A percentile compares a stretch with the other conserved stretches of the same genome.
phyloP scores from a whole-genome alignment of 306 rosid genomes.

The Spatholobus suberectus region DNA sequence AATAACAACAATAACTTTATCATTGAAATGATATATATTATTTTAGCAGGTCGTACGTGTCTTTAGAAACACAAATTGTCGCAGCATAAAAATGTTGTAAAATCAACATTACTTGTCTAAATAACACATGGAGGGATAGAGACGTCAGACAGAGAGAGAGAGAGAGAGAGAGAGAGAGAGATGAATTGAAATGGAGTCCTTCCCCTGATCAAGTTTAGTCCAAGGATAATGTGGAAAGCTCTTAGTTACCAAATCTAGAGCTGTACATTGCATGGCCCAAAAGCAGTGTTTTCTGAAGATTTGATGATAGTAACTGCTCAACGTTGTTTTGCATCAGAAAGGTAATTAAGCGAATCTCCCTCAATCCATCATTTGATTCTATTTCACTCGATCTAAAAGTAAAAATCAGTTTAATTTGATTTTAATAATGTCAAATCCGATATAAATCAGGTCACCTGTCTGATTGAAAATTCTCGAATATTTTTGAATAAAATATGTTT shows the following conservation, averaged over 20 bases:
- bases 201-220: neutral
- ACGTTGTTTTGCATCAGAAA: neutral
- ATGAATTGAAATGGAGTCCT: neutral
- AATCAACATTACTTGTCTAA: neutral
- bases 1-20: neutral
- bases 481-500: no score
- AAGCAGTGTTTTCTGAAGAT: neutral
- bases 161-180: neutral
- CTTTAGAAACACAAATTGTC: neutral
- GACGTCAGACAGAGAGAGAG: neutral
- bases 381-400: neutral
- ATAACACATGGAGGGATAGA: neutral
- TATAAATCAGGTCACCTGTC: no score
- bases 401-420: neutral
- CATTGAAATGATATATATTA: neutral
- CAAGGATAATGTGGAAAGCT: neutral
- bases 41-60: neutral
- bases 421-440: neutral
- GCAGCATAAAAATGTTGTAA: neutral
- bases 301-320: neutral
- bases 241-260: neutral
- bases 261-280: neutral
- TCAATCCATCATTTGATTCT: no score
- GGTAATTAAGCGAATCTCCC: no score
- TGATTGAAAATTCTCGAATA: no score